Base-by-base conservation (phyloP, 176 grass and related monocot species). In the Oryza australiensis region DNA sequence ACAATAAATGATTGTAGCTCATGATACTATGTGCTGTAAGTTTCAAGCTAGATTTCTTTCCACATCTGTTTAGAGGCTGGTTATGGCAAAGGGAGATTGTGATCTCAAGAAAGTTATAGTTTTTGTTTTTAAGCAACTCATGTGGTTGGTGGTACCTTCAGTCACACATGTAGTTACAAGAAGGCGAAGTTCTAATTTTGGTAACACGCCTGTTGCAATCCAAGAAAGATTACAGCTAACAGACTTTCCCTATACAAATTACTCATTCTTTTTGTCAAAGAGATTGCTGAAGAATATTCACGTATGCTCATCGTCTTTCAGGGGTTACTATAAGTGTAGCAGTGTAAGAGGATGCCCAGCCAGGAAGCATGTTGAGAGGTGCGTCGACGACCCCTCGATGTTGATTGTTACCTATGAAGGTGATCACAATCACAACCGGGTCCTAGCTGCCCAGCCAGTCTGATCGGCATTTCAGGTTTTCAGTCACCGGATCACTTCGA, bases 271-370 rank as follows among this genome's bases (percentile, higher is more conserved):
- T 62, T 86, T 59, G 57, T 72, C 60, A 70, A 79, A 75, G 66
- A 70, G 45, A 24, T 53, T 64, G 40, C 76, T 53, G 20, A 35
- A 59, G 15, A 26, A 64, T 53, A n/a, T 33, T 62, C 3, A 62
- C 48, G 14, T 27, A 34, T 67, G 64, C 41, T 80, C 29, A 12
- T 62, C 16, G 3, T 78, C 42, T 70, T 89, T 27, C 80, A 97
- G 94, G 91, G 94, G 94, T 83, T 97, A 97, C 79, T 97, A 97
- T 81, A 97, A 97, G 76, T 97, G 94, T 75, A 97, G 94, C 83
- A 94, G 94, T 23, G 85, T 97, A 72, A 94, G 89, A 85, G 91
- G 91, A 59, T 97, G 94, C 71, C 94, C 91, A 1, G 94, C 94
- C 6, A 91, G 94, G 87, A 97, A 97, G 87, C 94, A 97, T 51